phyloP scores from a whole-genome alignment of 2,329 filamentous ascomycete genomes.

The Fusarium secorum region DNA sequence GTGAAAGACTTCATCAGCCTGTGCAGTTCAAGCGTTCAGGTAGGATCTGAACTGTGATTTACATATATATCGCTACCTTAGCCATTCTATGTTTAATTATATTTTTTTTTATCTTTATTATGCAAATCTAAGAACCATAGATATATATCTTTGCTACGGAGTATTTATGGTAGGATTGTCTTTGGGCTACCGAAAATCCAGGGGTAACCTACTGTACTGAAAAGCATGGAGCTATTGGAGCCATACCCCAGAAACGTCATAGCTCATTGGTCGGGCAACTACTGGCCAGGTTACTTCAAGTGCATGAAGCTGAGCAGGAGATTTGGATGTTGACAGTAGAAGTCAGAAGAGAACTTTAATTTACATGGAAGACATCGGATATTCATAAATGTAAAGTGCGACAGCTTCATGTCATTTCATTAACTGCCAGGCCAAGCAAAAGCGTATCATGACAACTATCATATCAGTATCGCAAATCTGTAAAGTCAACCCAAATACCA shows the following conservation, averaged over 20 bases:
- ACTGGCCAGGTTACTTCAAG: background rate
- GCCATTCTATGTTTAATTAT: background rate
- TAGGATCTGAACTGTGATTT: background rate
- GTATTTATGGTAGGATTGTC: background rate
- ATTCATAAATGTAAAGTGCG: background rate
- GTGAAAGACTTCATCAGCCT: background rate
- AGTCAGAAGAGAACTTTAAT: background rate
- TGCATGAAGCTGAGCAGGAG: background rate
- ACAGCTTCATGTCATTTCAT: constrained; percentile 8
- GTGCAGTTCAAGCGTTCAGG: background rate
- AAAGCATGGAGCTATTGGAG: background rate
- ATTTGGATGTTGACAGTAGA: background rate
- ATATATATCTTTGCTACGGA: background rate
- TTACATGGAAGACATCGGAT: background rate
- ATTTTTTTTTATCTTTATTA: background rate
- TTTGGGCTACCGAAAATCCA: background rate
- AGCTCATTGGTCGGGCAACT: constrained; percentile 1
- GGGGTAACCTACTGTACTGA: background rate
- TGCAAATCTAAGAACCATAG: background rate
- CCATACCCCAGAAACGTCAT: background rate
- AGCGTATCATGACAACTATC: constrained; percentile 37
- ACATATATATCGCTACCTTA: background rate
- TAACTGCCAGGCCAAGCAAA: constrained; percentile 18
- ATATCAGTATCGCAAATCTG: constrained; percentile 28
- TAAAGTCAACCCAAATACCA: constrained; percentile 18